Evolutionary conservation across 768 basidiomycete genomes (phyloP).

Genomic region (Royoungia palumana): DNA sequence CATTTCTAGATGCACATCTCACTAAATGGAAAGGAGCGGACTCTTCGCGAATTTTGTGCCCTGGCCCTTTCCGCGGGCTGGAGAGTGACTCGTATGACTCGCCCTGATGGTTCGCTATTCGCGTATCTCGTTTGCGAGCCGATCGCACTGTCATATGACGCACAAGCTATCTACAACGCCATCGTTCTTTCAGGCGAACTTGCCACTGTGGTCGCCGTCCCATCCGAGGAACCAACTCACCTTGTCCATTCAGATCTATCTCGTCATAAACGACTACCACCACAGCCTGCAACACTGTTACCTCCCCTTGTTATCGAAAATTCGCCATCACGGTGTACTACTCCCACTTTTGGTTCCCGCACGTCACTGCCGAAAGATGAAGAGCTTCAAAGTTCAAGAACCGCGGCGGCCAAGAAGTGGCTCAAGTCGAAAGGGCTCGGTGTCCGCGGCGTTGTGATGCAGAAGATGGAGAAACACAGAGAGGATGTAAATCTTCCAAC

Average conservation of each 20-base stretch:
- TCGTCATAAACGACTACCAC: slow-evolving; percentile 7
- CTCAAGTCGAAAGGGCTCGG: slow-evolving; percentile 29
- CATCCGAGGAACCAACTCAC: slow-evolving; percentile 4
- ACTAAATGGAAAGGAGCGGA: slow-evolving; percentile 70
- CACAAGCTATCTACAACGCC: slow-evolving; percentile 22
- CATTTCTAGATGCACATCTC: slow-evolving; percentile 58
- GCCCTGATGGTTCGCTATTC: slow-evolving; percentile 62
- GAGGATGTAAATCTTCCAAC: slow-evolving; percentile 12
- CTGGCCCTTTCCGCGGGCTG: slow-evolving; percentile 57
- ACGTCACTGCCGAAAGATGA: slow-evolving; percentile 27
- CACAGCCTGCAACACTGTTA: slow-evolving; percentile 10
- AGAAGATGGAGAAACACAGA: slow-evolving; percentile 22
- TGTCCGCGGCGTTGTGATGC: slow-evolving; percentile 21
- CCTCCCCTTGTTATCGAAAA: slow-evolving; percentile 37
- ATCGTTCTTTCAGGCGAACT: slow-evolving; percentile 15
- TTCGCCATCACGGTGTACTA: slow-evolving; percentile 52
- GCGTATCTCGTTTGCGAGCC: slow-evolving; percentile 71
- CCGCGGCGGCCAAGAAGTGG: slow-evolving; percentile 23
- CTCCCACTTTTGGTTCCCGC: slow-evolving; percentile 61
- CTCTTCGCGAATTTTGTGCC: slow-evolving; percentile 57
- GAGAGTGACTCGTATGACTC: slow-evolving; percentile 54
- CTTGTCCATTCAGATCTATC: neutral
- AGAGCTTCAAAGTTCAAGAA: slow-evolving; percentile 17
- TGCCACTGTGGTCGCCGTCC: slow-evolving; percentile 11
- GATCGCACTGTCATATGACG: slow-evolving; percentile 44